A percentile compares a stretch with the other conserved stretches of the same genome.
These are phyloP conservation scores for Coffea eugenioides DNA, from an alignment of 257 asterid species.

Conservation along the genomic window DNA sequence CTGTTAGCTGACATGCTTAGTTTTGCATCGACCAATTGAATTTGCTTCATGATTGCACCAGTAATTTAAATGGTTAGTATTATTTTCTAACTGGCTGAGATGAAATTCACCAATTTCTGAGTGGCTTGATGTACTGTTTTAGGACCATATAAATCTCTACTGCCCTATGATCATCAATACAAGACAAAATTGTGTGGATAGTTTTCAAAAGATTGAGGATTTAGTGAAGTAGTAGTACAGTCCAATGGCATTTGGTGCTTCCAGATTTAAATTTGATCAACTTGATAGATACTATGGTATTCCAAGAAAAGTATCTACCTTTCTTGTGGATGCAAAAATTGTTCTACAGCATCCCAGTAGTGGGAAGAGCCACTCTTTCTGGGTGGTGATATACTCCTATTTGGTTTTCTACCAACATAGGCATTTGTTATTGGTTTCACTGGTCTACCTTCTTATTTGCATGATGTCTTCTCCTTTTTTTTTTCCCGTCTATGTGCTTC, in stretches of 20 bases:
- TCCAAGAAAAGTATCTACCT: neutral
- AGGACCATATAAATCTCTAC: neutral
- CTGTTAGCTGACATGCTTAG: no score
- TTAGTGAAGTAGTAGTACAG: neutral
- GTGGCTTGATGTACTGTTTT: neutral
- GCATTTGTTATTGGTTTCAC: neutral
- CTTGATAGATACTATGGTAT: neutral
- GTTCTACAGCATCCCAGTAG: neutral
- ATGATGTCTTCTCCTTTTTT: neutral
- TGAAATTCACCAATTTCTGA: neutral
- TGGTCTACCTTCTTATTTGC: neutral
- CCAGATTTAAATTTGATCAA: neutral
- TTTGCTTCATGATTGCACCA: neutral
- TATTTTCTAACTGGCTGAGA: neutral
- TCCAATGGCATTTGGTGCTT: neutral
- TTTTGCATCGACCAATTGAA: neutral
- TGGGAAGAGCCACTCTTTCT: neutral
- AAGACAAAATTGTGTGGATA: neutral
- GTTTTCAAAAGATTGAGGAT: neutral
- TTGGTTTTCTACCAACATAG: neutral
- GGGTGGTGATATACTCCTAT: neutral
- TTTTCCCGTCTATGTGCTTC: no score
- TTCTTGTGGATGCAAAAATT: neutral
- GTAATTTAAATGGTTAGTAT: neutral
- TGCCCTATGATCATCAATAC: neutral